Conservation (phyloP, 129 eudicot species). For the Dittrichia graveolens region DNA sequence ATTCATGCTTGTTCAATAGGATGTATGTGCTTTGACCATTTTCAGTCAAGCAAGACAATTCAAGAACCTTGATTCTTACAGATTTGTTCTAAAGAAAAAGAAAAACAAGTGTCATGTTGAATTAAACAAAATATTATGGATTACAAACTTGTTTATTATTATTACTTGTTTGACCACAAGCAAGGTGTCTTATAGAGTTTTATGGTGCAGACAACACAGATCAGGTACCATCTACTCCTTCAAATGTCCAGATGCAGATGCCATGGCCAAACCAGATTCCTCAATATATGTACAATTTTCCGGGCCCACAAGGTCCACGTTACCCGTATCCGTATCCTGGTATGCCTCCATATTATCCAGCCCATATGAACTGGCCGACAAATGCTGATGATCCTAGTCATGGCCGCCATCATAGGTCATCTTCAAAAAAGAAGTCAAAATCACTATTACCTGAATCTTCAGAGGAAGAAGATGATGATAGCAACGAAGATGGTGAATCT, state of each 20-base stretch:
- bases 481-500: slow-evolving; percentile 50
- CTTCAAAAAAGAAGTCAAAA: slow-evolving; percentile 67
- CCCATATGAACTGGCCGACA: slow-evolving; percentile 71
- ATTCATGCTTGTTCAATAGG: background rate
- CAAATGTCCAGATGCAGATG: slow-evolving; percentile 59
- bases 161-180: slow-evolving; percentile 7
- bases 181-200: slow-evolving; percentile 17
- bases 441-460: slow-evolving; percentile 38
- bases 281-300: slow-evolving; percentile 78
- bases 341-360: slow-evolving; percentile 74
- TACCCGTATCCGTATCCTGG: slow-evolving; percentile 70
- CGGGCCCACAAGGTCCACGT: slow-evolving; percentile 60
- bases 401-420: slow-evolving; percentile 55
- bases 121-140: background rate
- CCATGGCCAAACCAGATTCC: slow-evolving; percentile 90
- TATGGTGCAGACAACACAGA: slow-evolving; percentile 49
- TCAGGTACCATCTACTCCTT: slow-evolving; percentile 48
- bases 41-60: slow-evolving; percentile 3
- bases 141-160: background rate
- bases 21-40: background rate
- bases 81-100: background rate
- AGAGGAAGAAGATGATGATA: slow-evolving; percentile 54
- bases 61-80: background rate
- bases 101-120: background rate
- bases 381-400: slow-evolving; percentile 52